Evolutionary conservation across 768 basidiomycete species (phyloP).

Genomic region (Psilocybe cubensis): DNA sequence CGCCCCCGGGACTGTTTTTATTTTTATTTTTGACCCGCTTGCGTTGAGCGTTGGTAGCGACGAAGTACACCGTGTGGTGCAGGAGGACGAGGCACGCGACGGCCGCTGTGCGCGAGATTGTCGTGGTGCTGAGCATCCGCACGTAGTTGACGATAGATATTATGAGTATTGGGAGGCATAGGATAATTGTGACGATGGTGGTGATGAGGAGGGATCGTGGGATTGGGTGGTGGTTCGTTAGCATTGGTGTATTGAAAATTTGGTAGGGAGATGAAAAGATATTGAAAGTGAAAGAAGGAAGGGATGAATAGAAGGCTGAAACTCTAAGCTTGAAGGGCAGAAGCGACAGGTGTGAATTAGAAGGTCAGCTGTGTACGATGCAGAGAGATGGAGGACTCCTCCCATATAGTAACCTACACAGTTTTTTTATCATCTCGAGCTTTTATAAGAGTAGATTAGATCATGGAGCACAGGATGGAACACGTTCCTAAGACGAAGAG

Average conservation of each 20-base stretch:
- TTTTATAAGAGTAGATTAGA: no score
- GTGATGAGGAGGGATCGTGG: constrained; percentile 18
- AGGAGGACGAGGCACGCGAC: constrained; percentile 21
- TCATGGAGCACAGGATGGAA: neutral
- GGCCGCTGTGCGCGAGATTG: constrained; percentile 27
- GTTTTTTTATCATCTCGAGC: no score
- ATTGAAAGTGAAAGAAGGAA: constrained; percentile 4
- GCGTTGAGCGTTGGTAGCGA: constrained; percentile 2
- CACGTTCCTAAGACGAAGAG: neutral
- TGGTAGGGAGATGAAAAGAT: neutral
- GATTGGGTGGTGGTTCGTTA: constrained; percentile 4
- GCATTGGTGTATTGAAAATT: constrained; percentile 7
- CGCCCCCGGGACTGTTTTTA: no score
- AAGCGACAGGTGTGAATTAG: no score
- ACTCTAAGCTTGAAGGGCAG: constrained; percentile 5
- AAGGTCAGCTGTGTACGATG: no score
- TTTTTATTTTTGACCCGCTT: constrained; percentile 1
- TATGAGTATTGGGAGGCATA: constrained; percentile 23
- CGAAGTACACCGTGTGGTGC: constrained; percentile 21
- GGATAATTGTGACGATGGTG: constrained; percentile 15
- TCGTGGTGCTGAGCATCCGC: constrained; percentile 27
- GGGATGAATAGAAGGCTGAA: constrained; percentile 6
- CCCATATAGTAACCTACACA: neutral
- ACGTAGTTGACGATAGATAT: constrained; percentile 31
- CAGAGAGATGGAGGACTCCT: no score